Evolutionary conservation across 2,329 filamentous ascomycete species (phyloP).

Genomic region (Fusarium sp.): DNA sequence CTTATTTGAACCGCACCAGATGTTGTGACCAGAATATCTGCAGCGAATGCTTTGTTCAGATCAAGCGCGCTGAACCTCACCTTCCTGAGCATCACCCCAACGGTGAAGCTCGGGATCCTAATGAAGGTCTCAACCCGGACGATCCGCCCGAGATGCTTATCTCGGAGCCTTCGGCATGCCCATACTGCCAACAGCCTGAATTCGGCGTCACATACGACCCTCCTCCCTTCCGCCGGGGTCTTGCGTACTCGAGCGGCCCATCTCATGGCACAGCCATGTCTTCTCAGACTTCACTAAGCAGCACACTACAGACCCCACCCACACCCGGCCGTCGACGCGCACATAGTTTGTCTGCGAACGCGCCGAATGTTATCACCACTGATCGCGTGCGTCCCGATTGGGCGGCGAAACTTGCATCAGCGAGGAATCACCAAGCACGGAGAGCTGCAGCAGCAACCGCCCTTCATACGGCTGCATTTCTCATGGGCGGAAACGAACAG

Average conservation of each 20-base stretch:
- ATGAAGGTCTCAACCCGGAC: slow-evolving; percentile 54
- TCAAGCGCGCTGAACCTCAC: slow-evolving; percentile 92
- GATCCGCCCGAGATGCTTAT: slow-evolving; percentile 74
- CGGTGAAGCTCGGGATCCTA: slow-evolving; percentile 50
- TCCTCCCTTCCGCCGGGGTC: slow-evolving; percentile 86
- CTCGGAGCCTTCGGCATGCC: slow-evolving; percentile 90
- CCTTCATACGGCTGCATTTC: slow-evolving; percentile 91
- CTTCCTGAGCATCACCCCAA: slow-evolving; percentile 80
- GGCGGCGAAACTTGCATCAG: slow-evolving; percentile 87
- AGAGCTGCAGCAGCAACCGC: slow-evolving; percentile 93
- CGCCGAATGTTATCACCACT: slow-evolving; percentile 88
- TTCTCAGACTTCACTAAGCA: slow-evolving; percentile 82
- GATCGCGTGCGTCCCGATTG: slow-evolving; percentile 94
- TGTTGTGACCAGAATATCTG: slow-evolving; percentile 98
- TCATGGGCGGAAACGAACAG: slow-evolving; percentile 74
- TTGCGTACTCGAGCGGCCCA: slow-evolving; percentile 68
- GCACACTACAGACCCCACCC: slow-evolving; percentile 56
- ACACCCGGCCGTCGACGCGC: slow-evolving; percentile 56
- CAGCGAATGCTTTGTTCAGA: slow-evolving; percentile 98
- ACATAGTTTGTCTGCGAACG: slow-evolving; percentile 79
- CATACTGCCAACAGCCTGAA: slow-evolving; percentile 93
- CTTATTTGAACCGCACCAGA: slow-evolving; percentile 90
- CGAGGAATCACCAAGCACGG: slow-evolving; percentile 84
- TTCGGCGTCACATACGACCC: slow-evolving; percentile 96
- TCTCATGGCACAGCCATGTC: slow-evolving; percentile 77